These are phyloP conservation scores for Fraxinus albicans DNA, from an alignment of 305 asterid species.

Conservation along the genomic window DNA sequence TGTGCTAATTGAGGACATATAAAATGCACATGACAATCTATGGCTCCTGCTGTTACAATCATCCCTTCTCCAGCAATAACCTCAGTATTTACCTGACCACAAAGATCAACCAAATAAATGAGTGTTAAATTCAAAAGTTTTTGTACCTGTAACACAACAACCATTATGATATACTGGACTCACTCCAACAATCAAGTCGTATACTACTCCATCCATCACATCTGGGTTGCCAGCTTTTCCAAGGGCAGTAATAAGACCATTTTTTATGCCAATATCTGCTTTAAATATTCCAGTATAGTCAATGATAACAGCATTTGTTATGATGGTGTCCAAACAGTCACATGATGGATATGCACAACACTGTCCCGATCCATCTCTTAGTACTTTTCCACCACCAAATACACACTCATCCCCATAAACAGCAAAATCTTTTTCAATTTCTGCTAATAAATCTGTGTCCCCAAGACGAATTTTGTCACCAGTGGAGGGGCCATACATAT, in stretches of 20 bases:
- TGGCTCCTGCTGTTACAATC: constrained; percentile 91
- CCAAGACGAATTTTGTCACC: constrained; percentile 91
- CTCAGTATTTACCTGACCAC: constrained; percentile 76
- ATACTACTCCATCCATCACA: constrained; percentile 57
- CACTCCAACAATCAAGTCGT: constrained; percentile 74
- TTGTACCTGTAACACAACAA: constrained; percentile 5
- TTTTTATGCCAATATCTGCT: constrained; percentile 90
- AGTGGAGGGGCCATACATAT: constrained; percentile 87
- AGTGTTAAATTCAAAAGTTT: constrained; percentile 15
- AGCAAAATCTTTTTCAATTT: constrained; percentile 71
- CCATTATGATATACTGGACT: constrained; percentile 27
- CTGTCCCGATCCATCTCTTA: constrained; percentile 95
- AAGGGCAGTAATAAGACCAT: constrained; percentile 56
- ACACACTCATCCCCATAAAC: constrained; percentile 89
- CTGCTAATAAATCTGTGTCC: constrained; percentile 85
- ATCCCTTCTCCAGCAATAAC: constrained; percentile 95
- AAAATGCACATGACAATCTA: constrained; percentile 96
- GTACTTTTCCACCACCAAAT: constrained; percentile 94
- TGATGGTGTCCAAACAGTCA: constrained; percentile 79
- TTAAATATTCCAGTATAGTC: constrained; percentile 90
- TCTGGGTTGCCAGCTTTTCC: constrained; percentile 95
- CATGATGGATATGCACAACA: constrained; percentile 60
- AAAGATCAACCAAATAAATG: constrained; percentile 22
- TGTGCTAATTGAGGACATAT: constrained; percentile 91
- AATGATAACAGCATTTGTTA: constrained; percentile 82